Evolutionary conservation across 208 protist genomes (phyloP), one percentile per base, ranked within the genome.

Genomic region (Acanthamoeba healyi): DNA sequence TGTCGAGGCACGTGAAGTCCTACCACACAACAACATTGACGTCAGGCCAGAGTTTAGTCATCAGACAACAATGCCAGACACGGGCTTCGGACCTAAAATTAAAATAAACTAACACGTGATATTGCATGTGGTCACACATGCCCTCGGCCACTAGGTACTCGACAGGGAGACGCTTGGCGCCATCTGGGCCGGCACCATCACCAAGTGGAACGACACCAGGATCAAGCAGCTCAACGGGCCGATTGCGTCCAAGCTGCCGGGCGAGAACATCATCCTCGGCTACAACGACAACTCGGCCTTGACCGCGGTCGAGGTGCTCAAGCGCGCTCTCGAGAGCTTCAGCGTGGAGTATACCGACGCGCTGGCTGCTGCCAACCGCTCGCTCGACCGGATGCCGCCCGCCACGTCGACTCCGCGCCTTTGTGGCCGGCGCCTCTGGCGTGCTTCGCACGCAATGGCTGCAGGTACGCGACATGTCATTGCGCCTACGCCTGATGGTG

Each of bases 111-210:
- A n/a, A n/a, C n/a, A n/a, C n/a, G n/a, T n/a, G n/a, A n/a, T n/a
- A n/a, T n/a, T n/a, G n/a, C n/a, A n/a, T n/a, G n/a, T n/a, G n/a
- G n/a, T n/a, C n/a, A n/a, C n/a, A n/a, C n/a, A n/a, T n/a, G n/a
- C n/a, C n/a, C n/a, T n/a, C n/a, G n/a, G n/a, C n/a, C n/a, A n/a
- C n/a, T n/a, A 81, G 74, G 42, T 84, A 0, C 42, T 84, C 2
- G 74, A 84, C 44, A 5, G 74, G n/a, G 44, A 84, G 24, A 84
- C 74, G 4, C 4, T 56, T 1, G 74, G 42, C 2, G 26, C 38
- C 14, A 56, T 84, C 17, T 84, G 74, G 74, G 74, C 44, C 6
- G 74, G 74, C 7, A 84, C 34, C 15, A 56, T 84, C 19, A 56
- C 19, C 5, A n/a, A 22, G 44, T 84, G 74, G 74, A 84, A 38